These are phyloP conservation scores for Wickerhamiella dianesei DNA, from an alignment of 805 yeast species.

Conservation along the genomic window DNA sequence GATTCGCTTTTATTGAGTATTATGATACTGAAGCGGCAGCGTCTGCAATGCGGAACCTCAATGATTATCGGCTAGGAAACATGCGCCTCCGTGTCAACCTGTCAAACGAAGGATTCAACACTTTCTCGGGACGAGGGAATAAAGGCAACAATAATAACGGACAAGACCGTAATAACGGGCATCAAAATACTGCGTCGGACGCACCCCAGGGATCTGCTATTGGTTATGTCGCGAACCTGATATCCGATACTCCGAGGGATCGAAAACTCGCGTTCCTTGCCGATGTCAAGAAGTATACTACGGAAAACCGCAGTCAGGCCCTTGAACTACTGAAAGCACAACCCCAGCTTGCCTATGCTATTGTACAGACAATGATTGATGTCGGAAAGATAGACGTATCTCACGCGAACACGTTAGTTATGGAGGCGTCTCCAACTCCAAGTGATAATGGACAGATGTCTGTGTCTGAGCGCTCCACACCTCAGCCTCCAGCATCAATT, in stretches of 20 bases:
- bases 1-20: constrained; percentile 78
- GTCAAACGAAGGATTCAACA: constrained; percentile 35
- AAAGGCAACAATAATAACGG: constrained; percentile 16
- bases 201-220: constrained; percentile 2
- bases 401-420: constrained; percentile 14
- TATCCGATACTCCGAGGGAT: constrained; percentile 19
- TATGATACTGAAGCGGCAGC: constrained; percentile 75
- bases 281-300: constrained; percentile 49
- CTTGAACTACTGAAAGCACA: constrained; percentile 45
- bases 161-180: constrained; percentile 27
- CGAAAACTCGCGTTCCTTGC: constrained; percentile 36
- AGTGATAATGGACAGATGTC: background rate
- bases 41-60: constrained; percentile 78
- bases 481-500: background rate
- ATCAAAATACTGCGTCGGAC: constrained; percentile 30
- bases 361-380: constrained; percentile 55
- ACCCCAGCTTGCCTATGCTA: constrained; percentile 74
- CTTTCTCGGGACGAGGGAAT: background rate
- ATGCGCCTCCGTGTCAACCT: constrained; percentile 64
- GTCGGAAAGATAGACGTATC: constrained; percentile 25
- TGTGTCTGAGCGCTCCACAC: background rate
- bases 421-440: constrained; percentile 1
- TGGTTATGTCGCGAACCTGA: constrained; percentile 15
- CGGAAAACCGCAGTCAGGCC: constrained; percentile 44
- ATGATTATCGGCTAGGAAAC: constrained; percentile 61